phyloP scores from a whole-genome alignment of 208 protist genomes.

The Trypanosoma grayi region DNA sequence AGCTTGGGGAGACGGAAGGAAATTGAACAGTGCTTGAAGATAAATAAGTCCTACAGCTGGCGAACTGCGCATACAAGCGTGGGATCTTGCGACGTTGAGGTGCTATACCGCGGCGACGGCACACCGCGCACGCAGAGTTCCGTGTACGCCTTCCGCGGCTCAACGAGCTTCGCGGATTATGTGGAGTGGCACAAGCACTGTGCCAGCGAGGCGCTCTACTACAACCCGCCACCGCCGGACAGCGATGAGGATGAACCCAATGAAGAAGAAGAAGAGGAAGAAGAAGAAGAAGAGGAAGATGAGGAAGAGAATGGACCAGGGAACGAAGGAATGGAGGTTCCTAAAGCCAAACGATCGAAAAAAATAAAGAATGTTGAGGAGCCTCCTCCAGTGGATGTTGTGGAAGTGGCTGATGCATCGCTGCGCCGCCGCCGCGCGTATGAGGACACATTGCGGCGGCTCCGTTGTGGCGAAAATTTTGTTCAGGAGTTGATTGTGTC shows the following conservation, averaged over 20 bases:
- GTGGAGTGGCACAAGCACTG: conserved; percentile 37
- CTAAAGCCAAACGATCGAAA: background rate
- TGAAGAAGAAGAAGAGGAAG: conserved; percentile 47
- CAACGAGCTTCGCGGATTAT: conserved; percentile 71
- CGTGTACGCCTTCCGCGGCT: conserved; percentile 50
- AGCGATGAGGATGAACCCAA: conserved; percentile 49
- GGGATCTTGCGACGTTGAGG: conserved; percentile 10
- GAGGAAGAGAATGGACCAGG: conserved; percentile 4
- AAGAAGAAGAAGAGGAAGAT: conserved; percentile 51
- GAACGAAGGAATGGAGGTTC: background rate
- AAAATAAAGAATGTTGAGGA: conserved; percentile 26
- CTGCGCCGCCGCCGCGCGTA: conserved; percentile 66
- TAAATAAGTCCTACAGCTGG: conserved; percentile 12
- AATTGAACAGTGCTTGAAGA: background rate
- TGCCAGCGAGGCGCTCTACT: conserved; percentile 41
- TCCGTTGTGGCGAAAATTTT: conserved; percentile 11
- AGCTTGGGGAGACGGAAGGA: background rate
- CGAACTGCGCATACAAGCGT: background rate
- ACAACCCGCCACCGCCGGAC: conserved; percentile 50
- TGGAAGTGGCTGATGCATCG: conserved; percentile 24
- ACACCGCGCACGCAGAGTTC: conserved; percentile 38
- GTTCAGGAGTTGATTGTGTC: conserved; percentile 40
- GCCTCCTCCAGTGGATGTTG: conserved; percentile 40
- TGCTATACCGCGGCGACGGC: conserved; percentile 32
- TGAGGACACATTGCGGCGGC: conserved; percentile 29